These are phyloP conservation scores for Candida nonsorbophila DNA, from an alignment of 805 yeast species.

Conservation along the genomic window DNA sequence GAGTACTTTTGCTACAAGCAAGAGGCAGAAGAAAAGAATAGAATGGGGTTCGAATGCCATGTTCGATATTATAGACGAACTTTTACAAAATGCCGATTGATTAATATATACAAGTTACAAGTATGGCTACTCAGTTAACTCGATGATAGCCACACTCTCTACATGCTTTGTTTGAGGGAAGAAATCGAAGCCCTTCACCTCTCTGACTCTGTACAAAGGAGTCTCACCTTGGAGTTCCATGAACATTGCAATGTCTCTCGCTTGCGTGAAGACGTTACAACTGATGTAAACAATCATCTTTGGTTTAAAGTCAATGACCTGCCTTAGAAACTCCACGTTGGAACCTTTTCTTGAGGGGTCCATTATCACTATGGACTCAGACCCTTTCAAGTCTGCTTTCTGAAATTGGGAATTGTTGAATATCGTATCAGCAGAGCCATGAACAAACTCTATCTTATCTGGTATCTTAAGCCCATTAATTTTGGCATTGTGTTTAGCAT, in stretches of 20 bases:
- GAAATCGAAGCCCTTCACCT: slow-evolving; percentile 38
- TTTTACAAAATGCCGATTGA: slow-evolving; percentile 2
- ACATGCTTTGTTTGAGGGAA: slow-evolving; percentile 58
- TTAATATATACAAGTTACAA: slow-evolving; percentile 2
- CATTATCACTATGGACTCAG: slow-evolving; percentile 32
- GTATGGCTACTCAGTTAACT: slow-evolving; percentile 7
- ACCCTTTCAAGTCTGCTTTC: slow-evolving; percentile 21
- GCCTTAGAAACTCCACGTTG: slow-evolving; percentile 25
- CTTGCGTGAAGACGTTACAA: slow-evolving; percentile 43
- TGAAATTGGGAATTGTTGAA: slow-evolving; percentile 21
- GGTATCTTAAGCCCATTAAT: slow-evolving; percentile 29
- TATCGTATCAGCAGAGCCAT: slow-evolving; percentile 33
- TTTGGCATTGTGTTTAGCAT: slow-evolving; percentile 34
- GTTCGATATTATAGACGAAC: slow-evolving; percentile 41
- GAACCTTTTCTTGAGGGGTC: slow-evolving; percentile 45
- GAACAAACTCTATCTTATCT: slow-evolving; percentile 23
- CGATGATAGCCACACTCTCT: slow-evolving; percentile 48
- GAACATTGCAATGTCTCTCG: slow-evolving; percentile 34
- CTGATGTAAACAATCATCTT: slow-evolving; percentile 35
- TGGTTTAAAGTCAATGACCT: slow-evolving; percentile 32
- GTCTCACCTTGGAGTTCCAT: slow-evolving; percentile 13
- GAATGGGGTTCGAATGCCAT: slow-evolving; percentile 62
- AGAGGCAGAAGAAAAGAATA: slow-evolving; percentile 51
- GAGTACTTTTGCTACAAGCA: slow-evolving; percentile 48
- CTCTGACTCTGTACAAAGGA: slow-evolving; percentile 14